Evolutionary conservation across 2,329 filamentous ascomycete genomes (phyloP).

Genomic region (Sporothrix variecibatus): DNA sequence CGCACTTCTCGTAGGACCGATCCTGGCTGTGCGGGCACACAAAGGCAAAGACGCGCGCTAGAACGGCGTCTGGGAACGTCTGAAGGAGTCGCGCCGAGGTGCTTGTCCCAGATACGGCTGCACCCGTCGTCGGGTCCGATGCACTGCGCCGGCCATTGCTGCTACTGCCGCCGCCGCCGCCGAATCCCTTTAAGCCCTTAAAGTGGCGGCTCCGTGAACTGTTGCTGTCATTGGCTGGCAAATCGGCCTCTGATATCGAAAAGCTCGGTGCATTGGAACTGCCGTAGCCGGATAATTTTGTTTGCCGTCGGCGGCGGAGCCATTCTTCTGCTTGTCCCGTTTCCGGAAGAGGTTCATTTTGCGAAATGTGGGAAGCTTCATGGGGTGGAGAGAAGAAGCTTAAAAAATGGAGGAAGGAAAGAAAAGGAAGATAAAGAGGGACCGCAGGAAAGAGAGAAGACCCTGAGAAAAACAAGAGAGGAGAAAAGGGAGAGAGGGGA

Average conservation of each 20-base stretch:
- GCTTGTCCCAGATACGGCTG: slow-evolving; percentile 34
- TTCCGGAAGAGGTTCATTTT: slow-evolving; percentile 41
- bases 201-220: slow-evolving; percentile 20
- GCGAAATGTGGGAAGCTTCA: slow-evolving; percentile 27
- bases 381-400: not conserved
- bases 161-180: slow-evolving; percentile 12
- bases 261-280: slow-evolving; percentile 27
- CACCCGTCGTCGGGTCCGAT: not conserved
- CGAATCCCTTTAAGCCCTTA: slow-evolving; percentile 24
- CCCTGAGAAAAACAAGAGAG: not conserved
- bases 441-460: not conserved
- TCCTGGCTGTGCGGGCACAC: slow-evolving; percentile 84
- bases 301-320: slow-evolving; percentile 25
- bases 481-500: not conserved
- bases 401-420: not conserved
- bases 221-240: not conserved
- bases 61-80: slow-evolving; percentile 65
- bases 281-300: slow-evolving; percentile 34
- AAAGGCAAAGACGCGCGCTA: slow-evolving; percentile 75
- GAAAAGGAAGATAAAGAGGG: not conserved
- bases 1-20: slow-evolving; percentile 76
- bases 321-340: slow-evolving; percentile 39
- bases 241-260: not conserved
- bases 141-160: slow-evolving; percentile 16
- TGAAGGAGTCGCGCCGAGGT: slow-evolving; percentile 49